Conservation (phyloP, 2,329 filamentous ascomycete species). For the Stromatinia cepivora region DNA sequence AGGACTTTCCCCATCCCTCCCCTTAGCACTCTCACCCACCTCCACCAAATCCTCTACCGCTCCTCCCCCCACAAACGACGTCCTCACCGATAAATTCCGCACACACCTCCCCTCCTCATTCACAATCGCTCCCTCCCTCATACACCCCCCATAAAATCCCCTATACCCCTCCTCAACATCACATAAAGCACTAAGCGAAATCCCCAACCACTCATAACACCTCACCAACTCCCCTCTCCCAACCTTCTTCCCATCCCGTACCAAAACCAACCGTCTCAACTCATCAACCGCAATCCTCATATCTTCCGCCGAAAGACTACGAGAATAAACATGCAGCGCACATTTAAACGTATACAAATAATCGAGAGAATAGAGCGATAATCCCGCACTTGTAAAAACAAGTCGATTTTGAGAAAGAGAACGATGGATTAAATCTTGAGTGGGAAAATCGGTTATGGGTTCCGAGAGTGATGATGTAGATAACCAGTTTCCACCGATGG, state of each 20-base stretch:
- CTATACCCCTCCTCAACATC: slow-evolving; percentile 60
- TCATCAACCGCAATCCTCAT: slow-evolving; percentile 65
- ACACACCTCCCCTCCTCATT: slow-evolving; percentile 39
- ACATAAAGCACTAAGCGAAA: slow-evolving; percentile 50
- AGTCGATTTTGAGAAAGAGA: slow-evolving; percentile 61
- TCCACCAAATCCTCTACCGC: slow-evolving; percentile 25
- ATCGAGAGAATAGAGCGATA: slow-evolving; percentile 61
- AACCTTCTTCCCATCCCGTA: slow-evolving; percentile 52
- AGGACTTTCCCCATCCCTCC: slow-evolving; percentile 27
- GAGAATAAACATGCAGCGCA: slow-evolving; percentile 58
- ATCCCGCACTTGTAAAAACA: slow-evolving; percentile 59
- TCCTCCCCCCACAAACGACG: slow-evolving; percentile 25
- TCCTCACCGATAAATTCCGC: slow-evolving; percentile 28
- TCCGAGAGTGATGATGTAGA: slow-evolving; percentile 43
- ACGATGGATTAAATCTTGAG: slow-evolving; percentile 53
- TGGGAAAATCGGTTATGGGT: slow-evolving; percentile 49
- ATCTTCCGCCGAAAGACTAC: slow-evolving; percentile 41
- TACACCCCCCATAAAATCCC: slow-evolving; percentile 54
- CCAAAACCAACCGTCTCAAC: slow-evolving; percentile 58
- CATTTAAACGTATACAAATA: slow-evolving; percentile 64
- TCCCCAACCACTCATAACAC: slow-evolving; percentile 58
- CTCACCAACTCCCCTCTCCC: slow-evolving; percentile 53
- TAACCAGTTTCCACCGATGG: slow-evolving; percentile 41
- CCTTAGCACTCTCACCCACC: slow-evolving; percentile 34
- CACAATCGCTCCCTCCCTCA: slow-evolving; percentile 49